A percentile compares a stretch with the other conserved stretches of the same genome.
Evolutionary conservation across 768 basidiomycete species (phyloP).

Genomic region (Naganishia vishniacii): DNA sequence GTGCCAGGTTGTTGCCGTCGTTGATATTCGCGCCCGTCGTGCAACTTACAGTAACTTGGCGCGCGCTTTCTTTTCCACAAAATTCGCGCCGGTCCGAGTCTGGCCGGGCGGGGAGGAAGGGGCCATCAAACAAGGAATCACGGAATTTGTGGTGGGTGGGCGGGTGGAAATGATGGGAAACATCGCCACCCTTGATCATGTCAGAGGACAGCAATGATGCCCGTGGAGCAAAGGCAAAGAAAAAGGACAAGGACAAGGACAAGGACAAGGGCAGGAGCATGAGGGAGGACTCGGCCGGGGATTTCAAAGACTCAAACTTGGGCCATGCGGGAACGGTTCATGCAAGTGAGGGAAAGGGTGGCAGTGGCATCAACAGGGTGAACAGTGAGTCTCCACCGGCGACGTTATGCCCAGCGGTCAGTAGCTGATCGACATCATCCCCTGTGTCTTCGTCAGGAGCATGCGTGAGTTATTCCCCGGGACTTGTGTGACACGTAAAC

Average conservation of each 20-base stretch:
- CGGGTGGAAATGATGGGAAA: too few species aligned
- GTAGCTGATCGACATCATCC: background rate
- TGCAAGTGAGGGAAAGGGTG: slow-evolving; percentile 31
- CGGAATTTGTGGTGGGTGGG: background rate
- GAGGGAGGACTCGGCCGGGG: slow-evolving; percentile 2
- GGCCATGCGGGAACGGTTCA: background rate
- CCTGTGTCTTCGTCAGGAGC: slow-evolving; percentile 32
- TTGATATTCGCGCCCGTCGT: too few species aligned
- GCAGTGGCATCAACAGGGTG: slow-evolving; percentile 43
- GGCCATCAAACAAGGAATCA: too few species aligned
- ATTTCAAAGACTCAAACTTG: background rate
- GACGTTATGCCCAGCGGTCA: background rate
- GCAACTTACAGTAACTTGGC: background rate
- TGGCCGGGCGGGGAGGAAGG: background rate
- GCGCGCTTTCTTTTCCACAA: slow-evolving; percentile 8
- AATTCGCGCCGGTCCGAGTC: slow-evolving; percentile 19
- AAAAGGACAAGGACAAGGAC: background rate
- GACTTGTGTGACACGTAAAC: slow-evolving; percentile 2
- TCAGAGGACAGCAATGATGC: background rate
- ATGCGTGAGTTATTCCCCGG: slow-evolving; percentile 34
- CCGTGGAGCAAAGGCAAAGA: background rate
- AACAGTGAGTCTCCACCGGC: slow-evolving; percentile 37
- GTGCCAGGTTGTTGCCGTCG: too few species aligned
- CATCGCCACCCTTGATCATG: too few species aligned
- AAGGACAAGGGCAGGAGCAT: slow-evolving; percentile 10